Evolutionary conservation across 2,329 filamentous ascomycete species (phyloP).

Genomic region (Pyrenophora graminea): DNA sequence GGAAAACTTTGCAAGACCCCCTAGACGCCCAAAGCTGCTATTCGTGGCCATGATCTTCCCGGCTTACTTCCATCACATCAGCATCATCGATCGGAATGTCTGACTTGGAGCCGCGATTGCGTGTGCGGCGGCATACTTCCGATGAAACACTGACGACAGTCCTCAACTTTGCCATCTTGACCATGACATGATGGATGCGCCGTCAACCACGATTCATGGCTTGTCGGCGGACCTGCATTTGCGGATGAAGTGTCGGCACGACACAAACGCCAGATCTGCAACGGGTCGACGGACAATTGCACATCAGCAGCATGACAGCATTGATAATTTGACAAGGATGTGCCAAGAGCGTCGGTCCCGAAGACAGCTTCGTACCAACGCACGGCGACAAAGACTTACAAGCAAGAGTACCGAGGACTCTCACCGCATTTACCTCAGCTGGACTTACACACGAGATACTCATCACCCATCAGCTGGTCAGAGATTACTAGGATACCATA

Average conservation of each 20-base stretch:
- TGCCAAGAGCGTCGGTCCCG: too few species aligned
- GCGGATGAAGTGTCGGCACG: conserved; percentile 1
- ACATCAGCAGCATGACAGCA: neutral
- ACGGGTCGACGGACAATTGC: neutral
- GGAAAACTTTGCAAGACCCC: neutral
- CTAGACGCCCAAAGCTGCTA: too few species aligned
- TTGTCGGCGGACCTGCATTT: conserved; percentile 7
- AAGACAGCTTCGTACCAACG: too few species aligned
- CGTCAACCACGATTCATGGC: neutral
- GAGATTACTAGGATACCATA: too few species aligned
- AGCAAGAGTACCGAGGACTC: too few species aligned
- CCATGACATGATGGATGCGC: neutral
- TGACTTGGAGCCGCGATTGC: neutral
- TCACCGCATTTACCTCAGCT: too few species aligned
- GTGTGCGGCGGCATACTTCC: neutral
- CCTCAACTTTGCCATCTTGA: neutral
- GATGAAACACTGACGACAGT: conserved; percentile 8
- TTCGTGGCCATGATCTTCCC: neutral
- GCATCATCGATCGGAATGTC: neutral
- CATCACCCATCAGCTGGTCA: too few species aligned
- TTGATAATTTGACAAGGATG: neutral
- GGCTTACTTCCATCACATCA: neutral
- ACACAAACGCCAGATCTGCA: neutral
- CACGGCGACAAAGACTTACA: too few species aligned
- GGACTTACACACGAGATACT: too few species aligned